Evolutionary conservation across 192 early-diverging fungal species (phyloP), one percentile per base, ranked within the genome.

Genomic region (Gigaspora rosea): DNA sequence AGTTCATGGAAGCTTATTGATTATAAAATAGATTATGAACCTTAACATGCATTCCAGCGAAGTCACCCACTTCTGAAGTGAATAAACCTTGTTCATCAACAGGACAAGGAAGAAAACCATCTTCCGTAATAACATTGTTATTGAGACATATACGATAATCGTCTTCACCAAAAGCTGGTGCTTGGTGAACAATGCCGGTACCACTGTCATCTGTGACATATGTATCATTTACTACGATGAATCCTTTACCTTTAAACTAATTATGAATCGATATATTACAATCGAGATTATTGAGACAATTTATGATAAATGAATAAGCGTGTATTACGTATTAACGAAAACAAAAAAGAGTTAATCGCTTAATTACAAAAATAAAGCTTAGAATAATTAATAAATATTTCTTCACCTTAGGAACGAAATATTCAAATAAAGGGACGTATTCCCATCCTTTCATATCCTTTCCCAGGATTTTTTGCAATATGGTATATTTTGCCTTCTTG

Each of bases 121-220:
- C 97, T 7, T 87, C 86, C 12, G 90, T 87, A 72, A 98, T 90
- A 75, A 98, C 90, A 33, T 88, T 88, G 77, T 95, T 69, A 41
- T 83, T 88, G n/a, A 93, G 77, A 82, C 94, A 95, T 47, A 98
- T 92, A 73, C 98, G 95, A 87, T 93, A 95, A 91, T 99, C 98
- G 88, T 99, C 98, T 83, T 98, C 98, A 84, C 98, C 98, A 88
- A 96, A 99, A 27, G 91, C 97, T 13, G 98, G 98, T 33, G 98
- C 93, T 73, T 94, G 92, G 85, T 99, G 98, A 15, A 99, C 98
- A 82, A 99, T 94, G 73, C 98, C 98, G 9, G 98, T 99, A 90
- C 98, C 98, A 69, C 87, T 88, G 78, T 91, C 91, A 72, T 96
- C 92, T 58, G 94, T 95, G 49, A 99, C 98, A 78, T 98, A 99